Conservation (phyloP, 2,329 filamentous ascomycete genomes). For the Fusarium nodosum region DNA sequence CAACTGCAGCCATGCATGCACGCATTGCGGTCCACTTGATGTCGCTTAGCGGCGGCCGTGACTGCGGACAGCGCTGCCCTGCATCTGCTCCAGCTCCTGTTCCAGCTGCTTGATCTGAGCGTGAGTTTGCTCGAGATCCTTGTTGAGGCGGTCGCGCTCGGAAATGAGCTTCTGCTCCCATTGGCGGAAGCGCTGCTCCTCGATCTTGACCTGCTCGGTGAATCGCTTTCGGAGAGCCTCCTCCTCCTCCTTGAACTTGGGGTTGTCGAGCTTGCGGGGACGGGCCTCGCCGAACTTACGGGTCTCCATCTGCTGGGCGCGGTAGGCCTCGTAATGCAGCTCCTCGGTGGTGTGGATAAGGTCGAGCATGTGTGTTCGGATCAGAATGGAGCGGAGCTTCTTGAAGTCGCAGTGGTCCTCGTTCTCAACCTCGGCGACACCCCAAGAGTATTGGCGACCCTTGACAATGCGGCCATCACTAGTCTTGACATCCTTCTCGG, state of each 20-base stretch:
- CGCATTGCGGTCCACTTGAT: slow-evolving; percentile 25
- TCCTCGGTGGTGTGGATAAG: slow-evolving; percentile 99
- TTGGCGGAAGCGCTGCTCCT: slow-evolving; percentile 98
- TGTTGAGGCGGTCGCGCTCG: slow-evolving; percentile 98
- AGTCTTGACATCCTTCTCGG: slow-evolving; percentile 99
- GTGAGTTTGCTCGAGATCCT: slow-evolving; percentile 98
- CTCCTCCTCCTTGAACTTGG: slow-evolving; percentile 99
- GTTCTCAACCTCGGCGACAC: slow-evolving; percentile 99
- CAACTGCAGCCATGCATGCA: slow-evolving; percentile 49
- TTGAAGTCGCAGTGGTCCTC: slow-evolving; percentile 99
- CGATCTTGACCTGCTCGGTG: slow-evolving; percentile 99
- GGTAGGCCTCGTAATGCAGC: slow-evolving; percentile 99
- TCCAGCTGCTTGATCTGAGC: slow-evolving; percentile 94
- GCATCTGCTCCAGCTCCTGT: slow-evolving; percentile 91
- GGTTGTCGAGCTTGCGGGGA: slow-evolving; percentile 98
- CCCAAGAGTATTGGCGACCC: slow-evolving; percentile 99
- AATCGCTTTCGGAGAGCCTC: slow-evolving; percentile 98
- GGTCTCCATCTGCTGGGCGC: slow-evolving; percentile 99
- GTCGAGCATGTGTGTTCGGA: slow-evolving; percentile 99
- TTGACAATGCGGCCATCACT: slow-evolving; percentile 96
- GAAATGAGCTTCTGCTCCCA: slow-evolving; percentile 99
- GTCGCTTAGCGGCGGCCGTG: slow-evolving; percentile 86
- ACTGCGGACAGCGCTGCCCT: slow-evolving; percentile 89
- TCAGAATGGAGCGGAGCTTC: slow-evolving; percentile 98
- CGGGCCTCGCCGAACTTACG: slow-evolving; percentile 98